A percentile compares a stretch with the other conserved stretches of the same genome.
Evolutionary conservation across 148 eudicot genomes (phyloP).

Genomic region (Heliosperma pusillum): DNA sequence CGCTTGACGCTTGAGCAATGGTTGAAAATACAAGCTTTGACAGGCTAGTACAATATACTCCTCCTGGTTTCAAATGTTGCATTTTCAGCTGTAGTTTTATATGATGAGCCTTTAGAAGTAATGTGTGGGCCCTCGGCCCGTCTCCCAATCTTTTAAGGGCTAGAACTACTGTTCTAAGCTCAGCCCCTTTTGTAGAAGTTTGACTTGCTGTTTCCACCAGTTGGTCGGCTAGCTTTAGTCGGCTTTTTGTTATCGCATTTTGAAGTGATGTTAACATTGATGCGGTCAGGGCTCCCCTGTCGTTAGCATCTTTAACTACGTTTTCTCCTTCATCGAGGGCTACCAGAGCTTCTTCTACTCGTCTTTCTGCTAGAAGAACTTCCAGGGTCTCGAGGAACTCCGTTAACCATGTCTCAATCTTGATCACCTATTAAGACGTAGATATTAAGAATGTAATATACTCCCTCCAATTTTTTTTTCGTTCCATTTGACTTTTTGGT

Average conservation of each 20-base stretch:
- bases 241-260: slow-evolving; percentile 47
- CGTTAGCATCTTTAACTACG: slow-evolving; percentile 38
- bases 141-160: slow-evolving; percentile 81
- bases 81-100: slow-evolving; percentile 44
- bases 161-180: slow-evolving; percentile 60
- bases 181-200: slow-evolving; percentile 64
- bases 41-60: slow-evolving; percentile 44
- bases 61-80: slow-evolving; percentile 47
- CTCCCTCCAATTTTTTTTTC: no score
- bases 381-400: slow-evolving; percentile 64
- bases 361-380: slow-evolving; percentile 74
- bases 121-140: slow-evolving; percentile 73
- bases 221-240: slow-evolving; percentile 68
- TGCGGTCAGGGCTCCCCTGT: slow-evolving; percentile 32
- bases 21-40: slow-evolving; percentile 73
- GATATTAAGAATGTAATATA: not conserved
- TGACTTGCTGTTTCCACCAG: slow-evolving; percentile 67
- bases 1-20: slow-evolving; percentile 77
- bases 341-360: slow-evolving; percentile 64
- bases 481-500: no score
- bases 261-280: slow-evolving; percentile 41
- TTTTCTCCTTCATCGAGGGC: slow-evolving; percentile 68
- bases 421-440: slow-evolving; percentile 7
- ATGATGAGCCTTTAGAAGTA: slow-evolving; percentile 66
- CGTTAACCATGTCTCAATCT: slow-evolving; percentile 58